Evolutionary conservation across 768 basidiomycete species (phyloP).

Genomic region (Chalciporus pseudorubinellus): DNA sequence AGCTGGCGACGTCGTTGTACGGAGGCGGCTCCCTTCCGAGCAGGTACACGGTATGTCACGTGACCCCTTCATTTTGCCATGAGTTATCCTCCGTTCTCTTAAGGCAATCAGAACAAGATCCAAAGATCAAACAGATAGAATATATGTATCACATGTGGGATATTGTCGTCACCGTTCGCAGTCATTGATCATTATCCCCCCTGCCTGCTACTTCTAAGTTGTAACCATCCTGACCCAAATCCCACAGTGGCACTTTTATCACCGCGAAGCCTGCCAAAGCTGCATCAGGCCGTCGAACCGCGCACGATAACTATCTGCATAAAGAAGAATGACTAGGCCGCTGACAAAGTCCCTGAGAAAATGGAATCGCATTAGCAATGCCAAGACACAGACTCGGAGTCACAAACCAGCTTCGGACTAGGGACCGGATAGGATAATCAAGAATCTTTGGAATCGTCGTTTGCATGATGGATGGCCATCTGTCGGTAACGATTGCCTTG

Average conservation of each 20-base stretch:
- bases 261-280: constrained; percentile 38
- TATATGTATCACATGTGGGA: constrained; percentile 19
- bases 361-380: not conserved
- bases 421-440: constrained; percentile 80
- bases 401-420: constrained; percentile 71
- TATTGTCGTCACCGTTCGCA: constrained; percentile 5
- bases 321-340: constrained; percentile 47
- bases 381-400: not conserved
- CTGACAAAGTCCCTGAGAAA: constrained; percentile 48
- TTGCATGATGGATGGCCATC: constrained; percentile 79
- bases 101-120: constrained; percentile 5
- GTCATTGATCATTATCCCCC: constrained; percentile 2
- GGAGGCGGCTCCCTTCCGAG: not conserved
- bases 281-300: constrained; percentile 40
- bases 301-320: constrained; percentile 47
- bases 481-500: constrained; percentile 84
- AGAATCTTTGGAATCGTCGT: constrained; percentile 84
- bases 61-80: constrained; percentile 6
- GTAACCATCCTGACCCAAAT: not conserved
- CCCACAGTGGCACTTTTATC: constrained; percentile 15
- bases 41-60: constrained; percentile 10
- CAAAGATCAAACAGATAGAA: constrained; percentile 10
- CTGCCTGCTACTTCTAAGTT: not conserved
- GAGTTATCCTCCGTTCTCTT: too few relatives aligned
- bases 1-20: not conserved